These are phyloP conservation scores for Claviceps purpurea DNA, from an alignment of 2,329 filamentous ascomycete genomes.

Conservation along the genomic window DNA sequence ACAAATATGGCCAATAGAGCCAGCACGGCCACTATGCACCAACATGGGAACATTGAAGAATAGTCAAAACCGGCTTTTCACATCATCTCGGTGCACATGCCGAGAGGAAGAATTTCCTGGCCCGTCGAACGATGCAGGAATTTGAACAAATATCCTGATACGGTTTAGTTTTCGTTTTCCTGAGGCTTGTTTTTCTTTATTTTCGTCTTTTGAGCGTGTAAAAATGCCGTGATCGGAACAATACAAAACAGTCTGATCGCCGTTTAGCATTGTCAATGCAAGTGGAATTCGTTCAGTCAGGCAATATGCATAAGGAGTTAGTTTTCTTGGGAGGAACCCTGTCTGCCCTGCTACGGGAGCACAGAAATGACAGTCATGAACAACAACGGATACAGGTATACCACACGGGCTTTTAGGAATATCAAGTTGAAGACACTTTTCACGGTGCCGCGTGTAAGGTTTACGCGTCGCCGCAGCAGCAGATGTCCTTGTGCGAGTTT, in stretches of 20 bases:
- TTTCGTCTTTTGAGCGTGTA: too few relatives aligned
- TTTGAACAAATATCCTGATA: neutral
- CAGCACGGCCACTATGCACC: conserved; percentile 24
- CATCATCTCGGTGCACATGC: neutral
- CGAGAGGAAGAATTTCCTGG: neutral
- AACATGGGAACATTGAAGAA: conserved; percentile 4
- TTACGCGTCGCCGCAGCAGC: neutral
- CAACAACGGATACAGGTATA: conserved; percentile 7
- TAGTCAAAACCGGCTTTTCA: neutral
- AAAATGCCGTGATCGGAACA: neutral
- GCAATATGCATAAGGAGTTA: neutral
- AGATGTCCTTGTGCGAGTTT: neutral
- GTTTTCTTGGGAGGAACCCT: neutral
- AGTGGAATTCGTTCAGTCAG: neutral
- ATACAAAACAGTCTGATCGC: neutral
- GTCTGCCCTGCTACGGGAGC: neutral
- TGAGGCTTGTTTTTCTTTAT: neutral
- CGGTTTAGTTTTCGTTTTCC: neutral
- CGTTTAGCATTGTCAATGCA: neutral
- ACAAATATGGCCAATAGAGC: conserved; percentile 10
- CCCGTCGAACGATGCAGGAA: too few relatives aligned
- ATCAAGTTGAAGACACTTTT: neutral
- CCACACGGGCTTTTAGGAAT: conserved; percentile 3
- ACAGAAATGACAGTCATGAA: conserved; percentile 4
- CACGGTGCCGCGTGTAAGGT: neutral